These are phyloP conservation scores for Claviceps purpurea DNA, from an alignment of 2,329 filamentous ascomycete species.

Conservation along the genomic window DNA sequence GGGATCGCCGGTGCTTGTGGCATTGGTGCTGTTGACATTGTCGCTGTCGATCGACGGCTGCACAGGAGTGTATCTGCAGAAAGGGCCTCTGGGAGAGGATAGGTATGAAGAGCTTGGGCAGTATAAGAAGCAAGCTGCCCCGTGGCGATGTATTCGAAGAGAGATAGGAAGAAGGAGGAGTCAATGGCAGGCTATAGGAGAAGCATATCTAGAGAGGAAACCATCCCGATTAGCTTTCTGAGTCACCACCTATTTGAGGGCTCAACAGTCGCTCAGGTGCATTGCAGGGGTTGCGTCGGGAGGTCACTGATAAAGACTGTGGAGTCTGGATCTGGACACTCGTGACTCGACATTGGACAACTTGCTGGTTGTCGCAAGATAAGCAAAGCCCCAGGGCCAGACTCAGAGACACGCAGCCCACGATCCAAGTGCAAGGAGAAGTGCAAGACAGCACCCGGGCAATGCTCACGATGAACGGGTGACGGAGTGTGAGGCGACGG, in stretches of 20 bases:
- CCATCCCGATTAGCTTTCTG: not conserved
- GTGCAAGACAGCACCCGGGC: too few relatives aligned
- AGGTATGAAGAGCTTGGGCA: not conserved
- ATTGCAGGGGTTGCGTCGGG: not conserved
- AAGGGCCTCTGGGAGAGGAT: not conserved
- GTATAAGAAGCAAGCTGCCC: not conserved
- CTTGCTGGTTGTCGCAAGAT: conserved; percentile 4
- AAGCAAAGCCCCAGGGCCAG: not conserved
- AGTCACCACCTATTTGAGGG: not conserved
- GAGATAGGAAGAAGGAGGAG: not conserved
- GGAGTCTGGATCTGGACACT: not conserved
- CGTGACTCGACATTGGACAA: not conserved
- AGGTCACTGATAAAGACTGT: conserved; percentile 4
- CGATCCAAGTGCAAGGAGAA: too few relatives aligned
- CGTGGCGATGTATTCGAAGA: not conserved
- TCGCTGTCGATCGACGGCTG: conserved; percentile 1
- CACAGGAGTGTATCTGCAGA: not conserved
- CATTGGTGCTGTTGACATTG: conserved; percentile 38
- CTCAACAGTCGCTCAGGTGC: not conserved
- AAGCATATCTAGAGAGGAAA: conserved; percentile 1
- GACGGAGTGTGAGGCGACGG: not conserved
- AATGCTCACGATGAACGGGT: not conserved
- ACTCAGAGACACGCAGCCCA: too few relatives aligned
- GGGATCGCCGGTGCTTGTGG: conserved; percentile 40
- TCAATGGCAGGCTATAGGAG: not conserved